Evolutionary conservation across 2,329 filamentous ascomycete genomes (phyloP).

Genomic region (Microdochium paspali): DNA sequence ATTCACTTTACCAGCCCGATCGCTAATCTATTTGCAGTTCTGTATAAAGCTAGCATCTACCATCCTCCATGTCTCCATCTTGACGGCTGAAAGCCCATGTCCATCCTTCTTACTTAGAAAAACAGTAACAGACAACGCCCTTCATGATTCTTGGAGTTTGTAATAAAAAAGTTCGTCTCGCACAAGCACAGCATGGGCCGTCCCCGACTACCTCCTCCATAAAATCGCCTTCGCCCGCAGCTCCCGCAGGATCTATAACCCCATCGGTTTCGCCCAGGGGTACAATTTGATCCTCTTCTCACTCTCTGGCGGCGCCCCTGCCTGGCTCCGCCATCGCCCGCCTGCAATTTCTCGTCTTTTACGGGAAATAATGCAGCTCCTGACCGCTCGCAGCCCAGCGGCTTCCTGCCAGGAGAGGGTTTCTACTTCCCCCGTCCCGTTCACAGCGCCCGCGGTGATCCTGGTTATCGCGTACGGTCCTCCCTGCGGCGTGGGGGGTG

Average conservation of each 20-base stretch:
- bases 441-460: constrained; percentile 26
- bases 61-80: too few relatives aligned
- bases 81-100: too few relatives aligned
- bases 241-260: constrained; percentile 27
- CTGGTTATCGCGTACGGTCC: too few relatives aligned
- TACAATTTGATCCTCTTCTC: constrained; percentile 50
- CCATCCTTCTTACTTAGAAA: too few relatives aligned
- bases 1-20: too few relatives aligned
- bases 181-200: too few relatives aligned
- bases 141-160: too few relatives aligned
- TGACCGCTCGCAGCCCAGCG: background rate
- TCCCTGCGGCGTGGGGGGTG: too few relatives aligned
- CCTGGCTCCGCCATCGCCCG: constrained; percentile 38
- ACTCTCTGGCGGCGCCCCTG: constrained; percentile 33
- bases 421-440: constrained; percentile 22
- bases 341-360: constrained; percentile 37
- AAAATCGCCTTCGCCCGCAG: constrained; percentile 7
- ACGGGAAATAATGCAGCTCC: constrained; percentile 23
- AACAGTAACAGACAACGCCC: too few relatives aligned
- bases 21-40: too few relatives aligned
- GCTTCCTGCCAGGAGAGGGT: constrained; percentile 27
- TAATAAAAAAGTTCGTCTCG: too few relatives aligned
- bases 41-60: too few relatives aligned
- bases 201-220: background rate
- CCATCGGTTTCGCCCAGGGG: constrained; percentile 43